Conservation (phyloP, 306 rosid species). For the Lathyrus aphaca region DNA sequence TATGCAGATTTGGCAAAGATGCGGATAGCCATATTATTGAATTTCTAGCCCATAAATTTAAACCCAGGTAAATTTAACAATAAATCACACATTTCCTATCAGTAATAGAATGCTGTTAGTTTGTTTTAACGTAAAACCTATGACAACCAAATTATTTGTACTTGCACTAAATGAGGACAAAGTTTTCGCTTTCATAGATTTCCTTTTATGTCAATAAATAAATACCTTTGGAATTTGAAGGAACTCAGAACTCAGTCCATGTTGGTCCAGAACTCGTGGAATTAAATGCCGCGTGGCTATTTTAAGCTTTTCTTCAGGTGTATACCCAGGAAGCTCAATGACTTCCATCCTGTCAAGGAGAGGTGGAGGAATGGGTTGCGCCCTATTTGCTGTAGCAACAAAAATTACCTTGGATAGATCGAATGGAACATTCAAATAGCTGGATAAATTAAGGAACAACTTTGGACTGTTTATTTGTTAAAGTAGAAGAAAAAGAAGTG, state of each 20-base stretch:
- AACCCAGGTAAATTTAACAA: constrained; percentile 24
- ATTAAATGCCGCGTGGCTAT: constrained; percentile 91
- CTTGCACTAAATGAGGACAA: constrained; percentile 25
- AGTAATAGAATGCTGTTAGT: constrained; percentile 14
- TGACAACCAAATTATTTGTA: constrained; percentile 25
- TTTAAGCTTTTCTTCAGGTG: constrained; percentile 91
- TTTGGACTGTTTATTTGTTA: constrained; percentile 13
- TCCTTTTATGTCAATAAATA: constrained; percentile 23
- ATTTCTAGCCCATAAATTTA: constrained; percentile 31
- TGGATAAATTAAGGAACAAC: constrained; percentile 64
- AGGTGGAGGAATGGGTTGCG: constrained; percentile 91
- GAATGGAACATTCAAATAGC: constrained; percentile 97
- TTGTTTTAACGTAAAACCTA: neutral
- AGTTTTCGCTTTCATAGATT: constrained; percentile 1
- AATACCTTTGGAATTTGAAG: constrained; percentile 95
- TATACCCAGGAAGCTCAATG: constrained; percentile 97
- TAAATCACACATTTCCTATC: neutral
- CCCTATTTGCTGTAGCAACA: constrained; percentile 95
- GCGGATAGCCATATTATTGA: constrained; percentile 3
- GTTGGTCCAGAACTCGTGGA: constrained; percentile 95
- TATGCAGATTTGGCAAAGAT: constrained; percentile 1
- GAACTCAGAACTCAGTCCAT: constrained; percentile 82
- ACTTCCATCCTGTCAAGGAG: constrained; percentile 99
- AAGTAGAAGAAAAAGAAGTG: neutral
- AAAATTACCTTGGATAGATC: constrained; percentile 93